Evolutionary conservation across 2,329 filamentous ascomycete species (phyloP).

Genomic region (Talaromyces funiculosus): DNA sequence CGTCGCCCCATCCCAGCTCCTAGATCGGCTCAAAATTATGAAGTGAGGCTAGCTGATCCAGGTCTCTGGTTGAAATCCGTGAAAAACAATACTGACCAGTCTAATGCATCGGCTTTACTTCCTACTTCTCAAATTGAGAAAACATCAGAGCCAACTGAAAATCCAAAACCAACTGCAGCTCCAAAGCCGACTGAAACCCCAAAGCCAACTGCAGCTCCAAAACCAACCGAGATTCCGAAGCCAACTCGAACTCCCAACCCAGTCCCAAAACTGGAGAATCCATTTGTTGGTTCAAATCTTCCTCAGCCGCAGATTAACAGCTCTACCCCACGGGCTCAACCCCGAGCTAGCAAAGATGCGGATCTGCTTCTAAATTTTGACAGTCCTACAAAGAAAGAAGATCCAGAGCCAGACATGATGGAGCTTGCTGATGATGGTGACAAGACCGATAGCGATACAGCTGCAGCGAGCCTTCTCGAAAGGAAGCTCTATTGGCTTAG

Average conservation of each 20-base stretch:
- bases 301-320: constrained; percentile 17
- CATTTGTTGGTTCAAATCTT: constrained; percentile 18
- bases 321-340: neutral
- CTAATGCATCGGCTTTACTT: neutral
- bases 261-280: neutral
- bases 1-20: neutral
- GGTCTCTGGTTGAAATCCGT: neutral
- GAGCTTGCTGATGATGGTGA: constrained; percentile 15
- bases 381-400: constrained; percentile 8
- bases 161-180: neutral
- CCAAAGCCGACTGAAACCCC: neutral
- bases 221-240: neutral
- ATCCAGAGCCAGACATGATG: constrained; percentile 16
- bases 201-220: neutral
- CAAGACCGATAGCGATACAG: neutral
- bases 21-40: neutral
- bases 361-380: constrained; percentile 22
- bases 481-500: constrained; percentile 9
- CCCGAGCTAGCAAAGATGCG: neutral
- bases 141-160: neutral
- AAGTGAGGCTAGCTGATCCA: neutral
- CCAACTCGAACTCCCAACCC: neutral
- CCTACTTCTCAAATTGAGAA: neutral
- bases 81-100: neutral
- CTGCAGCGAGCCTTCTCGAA: neutral